Percentiles rank a stretch among this genome's conserved stretches.
phyloP scores from a whole-genome alignment of 371 early-diverging fungal species.

The Gilbertella persicaria region DNA sequence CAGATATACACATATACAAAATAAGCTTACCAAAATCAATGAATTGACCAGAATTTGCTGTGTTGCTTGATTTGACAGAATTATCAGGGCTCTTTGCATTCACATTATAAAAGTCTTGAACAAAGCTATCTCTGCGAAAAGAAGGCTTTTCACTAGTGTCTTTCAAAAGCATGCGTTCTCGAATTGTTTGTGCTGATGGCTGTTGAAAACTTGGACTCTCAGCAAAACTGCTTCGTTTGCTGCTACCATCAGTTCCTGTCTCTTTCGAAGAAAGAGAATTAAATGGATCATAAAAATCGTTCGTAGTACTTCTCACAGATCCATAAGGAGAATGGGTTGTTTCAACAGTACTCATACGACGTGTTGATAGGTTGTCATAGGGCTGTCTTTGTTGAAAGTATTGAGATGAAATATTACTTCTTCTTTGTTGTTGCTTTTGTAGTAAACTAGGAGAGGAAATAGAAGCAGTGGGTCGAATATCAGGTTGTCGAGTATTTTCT shows the following conservation, averaged over 20 bases:
- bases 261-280: conserved; percentile 23
- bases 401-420: conserved; percentile 6
- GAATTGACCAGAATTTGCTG: conserved; percentile 10
- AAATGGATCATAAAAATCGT: conserved; percentile 22
- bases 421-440: conserved; percentile 15
- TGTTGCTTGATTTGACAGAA: background rate
- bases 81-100: background rate
- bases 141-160: background rate
- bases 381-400: background rate
- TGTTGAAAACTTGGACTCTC: background rate
- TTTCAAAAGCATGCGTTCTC: conserved; percentile 18
- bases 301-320: background rate
- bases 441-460: conserved; percentile 15
- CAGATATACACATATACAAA: background rate
- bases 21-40: conserved; percentile 26
- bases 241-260: background rate
- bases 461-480: conserved; percentile 21
- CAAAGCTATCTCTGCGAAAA: background rate
- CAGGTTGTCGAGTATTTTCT: conserved; percentile 3
- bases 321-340: background rate
- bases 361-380: background rate
- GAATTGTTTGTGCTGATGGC: conserved; percentile 21
- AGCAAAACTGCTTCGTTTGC: background rate
- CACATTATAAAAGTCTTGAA: conserved; percentile 9
- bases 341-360: conserved; percentile 17